Percentiles rank a stretch among this genome's conserved stretches.
phyloP scores from a whole-genome alignment of 2,329 filamentous ascomycete genomes.

The Paecilomyces niveus region DNA sequence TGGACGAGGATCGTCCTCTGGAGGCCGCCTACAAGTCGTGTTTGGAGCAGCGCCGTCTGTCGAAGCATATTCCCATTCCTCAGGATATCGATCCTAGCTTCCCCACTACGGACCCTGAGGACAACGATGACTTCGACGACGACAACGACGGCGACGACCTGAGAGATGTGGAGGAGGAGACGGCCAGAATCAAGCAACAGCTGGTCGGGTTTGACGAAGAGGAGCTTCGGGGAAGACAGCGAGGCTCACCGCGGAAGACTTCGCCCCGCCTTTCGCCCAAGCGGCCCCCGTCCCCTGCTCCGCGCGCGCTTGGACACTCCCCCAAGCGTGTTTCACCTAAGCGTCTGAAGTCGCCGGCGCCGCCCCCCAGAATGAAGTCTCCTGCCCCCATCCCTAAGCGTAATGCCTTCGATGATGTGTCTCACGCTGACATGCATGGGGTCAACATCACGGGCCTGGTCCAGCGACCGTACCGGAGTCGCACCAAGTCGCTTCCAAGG shows the following conservation, averaged over 20 bases:
- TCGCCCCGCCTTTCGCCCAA: conserved; percentile 55
- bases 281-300: conserved; percentile 49
- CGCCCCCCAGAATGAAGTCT: conserved; percentile 43
- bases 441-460: conserved; percentile 48
- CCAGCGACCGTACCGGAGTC: conserved; percentile 60
- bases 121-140: conserved; percentile 63
- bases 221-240: conserved; percentile 37
- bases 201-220: conserved; percentile 61
- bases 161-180: conserved; percentile 51
- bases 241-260: conserved; percentile 42
- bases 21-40: conserved; percentile 88
- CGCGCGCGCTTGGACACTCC: conserved; percentile 53
- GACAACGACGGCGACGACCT: conserved; percentile 56
- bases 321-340: conserved; percentile 51
- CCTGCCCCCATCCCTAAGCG: conserved; percentile 40
- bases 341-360: conserved; percentile 64
- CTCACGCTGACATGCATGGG: conserved; percentile 41
- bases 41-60: conserved; percentile 70
- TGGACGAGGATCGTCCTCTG: conserved; percentile 91
- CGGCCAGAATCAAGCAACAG: conserved; percentile 66
- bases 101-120: conserved; percentile 85
- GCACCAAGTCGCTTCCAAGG: conserved; percentile 81
- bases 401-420: conserved; percentile 31
- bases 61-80: conserved; percentile 76
- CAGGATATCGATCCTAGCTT: conserved; percentile 98